Base-by-base conservation (phyloP, 2,329 filamentous ascomycete genomes). In the Ophiostoma ulmi region DNA sequence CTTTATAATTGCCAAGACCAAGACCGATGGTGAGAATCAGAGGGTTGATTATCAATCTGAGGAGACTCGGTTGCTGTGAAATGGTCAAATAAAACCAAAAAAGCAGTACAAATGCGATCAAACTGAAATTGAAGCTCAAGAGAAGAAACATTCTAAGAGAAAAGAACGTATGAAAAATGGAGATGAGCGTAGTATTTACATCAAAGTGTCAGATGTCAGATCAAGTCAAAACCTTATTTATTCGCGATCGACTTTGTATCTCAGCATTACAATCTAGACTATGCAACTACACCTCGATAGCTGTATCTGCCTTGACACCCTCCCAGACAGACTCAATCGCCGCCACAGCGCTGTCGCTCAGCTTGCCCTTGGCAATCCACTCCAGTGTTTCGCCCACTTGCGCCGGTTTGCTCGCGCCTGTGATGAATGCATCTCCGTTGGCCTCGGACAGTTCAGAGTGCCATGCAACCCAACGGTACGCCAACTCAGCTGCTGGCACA, bases 291-390 rank as follows among this genome's bases (percentile, higher is more conserved):
- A 48, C 17, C 44, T 48, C 44, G 10, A 48, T 48, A 7, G 44
- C 44, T 20, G 66, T 17, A 13, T 67, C 65, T 22, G 79, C 76
- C 81, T 92, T 92, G 20, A 86, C 82, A n/a, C 89, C 81, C 75
- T 84, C 74, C 92, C 93, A 96, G 6, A 71, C 39, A 31, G 67
- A 35, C 13, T 75, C 70, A 44, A 76, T 65, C 26, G 48, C 70
- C 20, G 75, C 73, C 6, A 74, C 75, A 0, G 81, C 72, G 44
- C 78, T 78, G 5, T 75, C 72, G 3, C 80, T 80, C 52, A 83
- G 73, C n/a, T 80, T 77, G 0, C 81, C 81, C n/a, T 77, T 74
- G 22, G 79, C 78, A 39, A 82, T 71, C 22, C 74, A 73, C 39
- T 76, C 77, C 0, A 82, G 69, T 39, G 77, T 80, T 11, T 72